Conservation (phyloP, 2,329 filamentous ascomycete genomes). For the Exophiala spinifera region DNA sequence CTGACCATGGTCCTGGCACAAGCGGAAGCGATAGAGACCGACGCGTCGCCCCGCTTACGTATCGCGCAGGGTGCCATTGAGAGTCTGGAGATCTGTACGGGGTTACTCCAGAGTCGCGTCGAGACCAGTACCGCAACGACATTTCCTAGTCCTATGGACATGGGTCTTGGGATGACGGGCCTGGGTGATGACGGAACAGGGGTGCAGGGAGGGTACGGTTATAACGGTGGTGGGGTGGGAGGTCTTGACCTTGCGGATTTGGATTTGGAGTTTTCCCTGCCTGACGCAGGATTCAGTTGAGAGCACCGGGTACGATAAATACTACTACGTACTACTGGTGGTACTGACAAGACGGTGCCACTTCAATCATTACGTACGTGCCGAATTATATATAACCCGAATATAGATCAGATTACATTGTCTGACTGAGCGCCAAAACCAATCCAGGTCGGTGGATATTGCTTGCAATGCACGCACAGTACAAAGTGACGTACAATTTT, state of each 20-base stretch:
- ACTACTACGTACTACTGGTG: too few species aligned
- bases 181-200: too few species aligned
- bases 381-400: too few species aligned
- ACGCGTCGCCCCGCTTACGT: conserved; percentile 41
- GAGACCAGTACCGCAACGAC: neutral
- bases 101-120: conserved; percentile 1
- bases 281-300: neutral
- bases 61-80: conserved; percentile 26
- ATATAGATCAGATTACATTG: too few species aligned
- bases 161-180: neutral
- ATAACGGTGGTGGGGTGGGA: neutral
- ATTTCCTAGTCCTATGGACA: neutral
- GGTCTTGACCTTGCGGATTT: neutral
- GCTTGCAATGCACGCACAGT: too few species aligned
- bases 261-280: conserved; percentile 3
- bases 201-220: too few species aligned
- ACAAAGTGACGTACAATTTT: too few species aligned
- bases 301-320: too few species aligned
- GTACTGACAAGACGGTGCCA: too few species aligned
- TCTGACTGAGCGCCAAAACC: too few species aligned
- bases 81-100: conserved; percentile 24
- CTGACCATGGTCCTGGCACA: conserved; percentile 31
- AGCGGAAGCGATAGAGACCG: conserved; percentile 17
- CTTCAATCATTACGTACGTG: too few species aligned
- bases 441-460: too few species aligned